These are phyloP conservation scores for Sechiopsis laciniata DNA, from an alignment of 306 rosid genomes.

Conservation along the genomic window DNA sequence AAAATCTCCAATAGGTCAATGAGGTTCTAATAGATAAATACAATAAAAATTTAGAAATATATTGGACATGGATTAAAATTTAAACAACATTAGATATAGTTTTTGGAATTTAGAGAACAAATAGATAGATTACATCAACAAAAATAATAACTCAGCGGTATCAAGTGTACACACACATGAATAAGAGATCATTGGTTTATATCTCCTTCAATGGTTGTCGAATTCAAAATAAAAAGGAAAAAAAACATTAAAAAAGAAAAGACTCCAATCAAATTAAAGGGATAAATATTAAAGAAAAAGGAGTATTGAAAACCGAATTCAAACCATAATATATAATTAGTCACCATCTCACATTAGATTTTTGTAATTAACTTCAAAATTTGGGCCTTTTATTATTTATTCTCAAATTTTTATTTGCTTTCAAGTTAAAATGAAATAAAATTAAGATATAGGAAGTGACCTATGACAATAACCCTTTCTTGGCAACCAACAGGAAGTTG, in stretches of 20 bases:
- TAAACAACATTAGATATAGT: no score
- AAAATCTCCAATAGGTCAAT: no score
- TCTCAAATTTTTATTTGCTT: background rate
- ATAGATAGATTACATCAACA: no score
- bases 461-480: background rate
- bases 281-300: background rate
- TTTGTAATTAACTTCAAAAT: background rate
- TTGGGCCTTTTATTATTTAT: background rate
- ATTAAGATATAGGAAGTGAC: background rate
- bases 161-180: no score
- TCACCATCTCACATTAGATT: background rate
- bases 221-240: background rate
- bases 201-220: no score
- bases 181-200: no score
- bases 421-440: background rate
- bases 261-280: background rate
- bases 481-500: constrained; percentile 8
- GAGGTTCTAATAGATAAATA: no score
- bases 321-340: background rate
- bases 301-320: background rate
- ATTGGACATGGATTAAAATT: no score
- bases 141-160: no score
- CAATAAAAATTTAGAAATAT: no score
- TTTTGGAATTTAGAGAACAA: no score
- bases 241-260: no score